Evolutionary conservation across 345 rosid genomes (phyloP), one percentile per base, ranked within the genome.

Genomic region (Salix caprea): DNA sequence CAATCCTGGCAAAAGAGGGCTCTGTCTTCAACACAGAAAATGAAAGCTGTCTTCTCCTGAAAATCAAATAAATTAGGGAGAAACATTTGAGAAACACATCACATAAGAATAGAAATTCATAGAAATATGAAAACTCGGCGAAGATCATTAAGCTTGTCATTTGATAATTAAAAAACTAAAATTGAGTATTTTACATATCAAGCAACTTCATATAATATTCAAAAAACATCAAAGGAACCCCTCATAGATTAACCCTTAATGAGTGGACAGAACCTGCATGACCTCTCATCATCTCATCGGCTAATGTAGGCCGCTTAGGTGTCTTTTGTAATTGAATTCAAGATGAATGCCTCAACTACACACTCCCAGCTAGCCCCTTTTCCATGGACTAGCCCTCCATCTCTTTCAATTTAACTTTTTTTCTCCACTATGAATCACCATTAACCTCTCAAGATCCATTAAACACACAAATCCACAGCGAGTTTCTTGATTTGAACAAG

Each of bases 21-120:
- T 80, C 97, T 89, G 80, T 96, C 99, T 80, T 96, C 99, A 6
- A 96, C 98, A 74, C 99, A 96, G 87, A 93, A 96, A 42, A 96
- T 93, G 88, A 96, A 92, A 60, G 99, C 99, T 19, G 94, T 46
- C 88, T 91, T 96, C 83, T 96, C 99, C 99, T 96, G 86, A 64
- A 46, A 28, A 72, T 74, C 76, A 62, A 44, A 71, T 8, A 1
- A 12, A 58, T 21, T 16, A 18, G 21, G 12, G 3, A 46, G 21
- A 37, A 2, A 48, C 50, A 13, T 6, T 50, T 42, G 10, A 32
- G 18, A 19, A 30, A 30, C 36, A 30, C 39, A 0, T 32, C 67
- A 21, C 76, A 76, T 65, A n/a, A 15, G 48, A 6, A 28, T 1
- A 40, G 28, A 76, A 52, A 19, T 23, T 65, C 23, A 48, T 28